Conservation (phyloP, 176 grass and related monocot genomes). For the Alopecurus myosuroides region DNA sequence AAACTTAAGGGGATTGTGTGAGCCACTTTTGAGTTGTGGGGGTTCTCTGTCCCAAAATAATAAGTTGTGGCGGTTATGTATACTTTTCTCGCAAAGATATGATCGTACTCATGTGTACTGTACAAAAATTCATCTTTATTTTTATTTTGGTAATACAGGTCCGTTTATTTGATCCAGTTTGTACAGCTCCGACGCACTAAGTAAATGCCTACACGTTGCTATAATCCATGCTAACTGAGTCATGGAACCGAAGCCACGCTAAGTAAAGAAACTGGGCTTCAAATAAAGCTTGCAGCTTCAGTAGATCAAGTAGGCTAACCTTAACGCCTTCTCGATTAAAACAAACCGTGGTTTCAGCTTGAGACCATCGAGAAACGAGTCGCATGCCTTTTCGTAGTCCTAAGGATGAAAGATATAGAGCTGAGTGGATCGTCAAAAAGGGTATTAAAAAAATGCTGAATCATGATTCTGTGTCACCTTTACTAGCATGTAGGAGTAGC, state of each 20-base stretch:
- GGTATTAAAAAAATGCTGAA: not conserved
- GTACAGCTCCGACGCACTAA: too few relatives aligned
- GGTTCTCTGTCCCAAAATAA: too few relatives aligned
- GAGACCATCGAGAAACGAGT: conserved; percentile 30
- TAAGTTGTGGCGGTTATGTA: too few relatives aligned
- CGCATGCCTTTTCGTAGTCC: conserved; percentile 35
- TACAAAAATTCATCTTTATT: too few relatives aligned
- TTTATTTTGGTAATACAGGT: too few relatives aligned
- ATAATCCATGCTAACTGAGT: not conserved
- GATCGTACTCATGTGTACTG: too few relatives aligned
- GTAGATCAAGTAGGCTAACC: not conserved
- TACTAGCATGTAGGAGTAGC: not conserved
- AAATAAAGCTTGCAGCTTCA: not conserved
- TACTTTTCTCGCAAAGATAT: too few relatives aligned
- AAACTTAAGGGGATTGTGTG: too few relatives aligned
- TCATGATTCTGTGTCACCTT: not conserved
- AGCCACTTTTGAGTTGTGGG: too few relatives aligned
- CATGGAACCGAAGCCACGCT: not conserved
- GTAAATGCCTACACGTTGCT: too few relatives aligned
- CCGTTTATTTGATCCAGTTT: too few relatives aligned
- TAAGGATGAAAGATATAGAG: not conserved
- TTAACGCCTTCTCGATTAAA: conserved; percentile 13
- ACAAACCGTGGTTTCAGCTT: conserved; percentile 13
- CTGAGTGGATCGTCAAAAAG: not conserved
- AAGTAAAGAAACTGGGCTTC: not conserved